These are phyloP conservation scores for Moringa oleifera DNA, from an alignment of 345 rosid species.

Conservation along the genomic window DNA sequence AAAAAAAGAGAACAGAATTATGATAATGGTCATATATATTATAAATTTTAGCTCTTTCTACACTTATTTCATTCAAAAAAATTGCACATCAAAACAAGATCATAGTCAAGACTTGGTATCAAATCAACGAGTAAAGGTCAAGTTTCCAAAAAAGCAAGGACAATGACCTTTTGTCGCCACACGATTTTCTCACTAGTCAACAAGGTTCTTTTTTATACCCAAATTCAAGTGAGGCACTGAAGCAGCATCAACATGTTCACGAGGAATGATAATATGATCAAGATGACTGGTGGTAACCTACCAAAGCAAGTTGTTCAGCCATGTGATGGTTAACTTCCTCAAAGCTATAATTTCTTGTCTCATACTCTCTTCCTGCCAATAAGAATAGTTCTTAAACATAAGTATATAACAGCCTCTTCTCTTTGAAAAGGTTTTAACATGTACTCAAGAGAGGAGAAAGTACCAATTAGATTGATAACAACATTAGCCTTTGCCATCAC, in stretches of 20 bases:
- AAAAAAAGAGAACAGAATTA: too few species aligned
- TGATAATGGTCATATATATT: too few species aligned
- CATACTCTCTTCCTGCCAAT: slow-evolving; percentile 79
- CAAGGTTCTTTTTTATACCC: background rate
- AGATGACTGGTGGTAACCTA: slow-evolving; percentile 22
- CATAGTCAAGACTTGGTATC: background rate
- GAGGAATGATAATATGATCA: background rate
- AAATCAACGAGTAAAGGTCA: background rate
- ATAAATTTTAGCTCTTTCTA: background rate
- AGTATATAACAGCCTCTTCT: slow-evolving; percentile 1
- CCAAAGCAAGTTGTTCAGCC: slow-evolving; percentile 81
- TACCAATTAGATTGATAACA: slow-evolving; percentile 95
- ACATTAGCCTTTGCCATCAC: slow-evolving; percentile 99
- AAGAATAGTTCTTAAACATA: background rate
- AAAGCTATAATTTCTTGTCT: slow-evolving; percentile 92
- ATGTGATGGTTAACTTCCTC: slow-evolving; percentile 86
- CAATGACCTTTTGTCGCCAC: background rate
- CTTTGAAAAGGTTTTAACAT: background rate
- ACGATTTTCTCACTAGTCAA: background rate
- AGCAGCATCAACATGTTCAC: background rate
- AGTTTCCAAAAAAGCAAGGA: too few species aligned
- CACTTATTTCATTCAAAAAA: background rate
- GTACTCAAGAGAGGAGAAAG: slow-evolving; percentile 4
- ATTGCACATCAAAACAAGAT: background rate
- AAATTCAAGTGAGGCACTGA: too few species aligned